Percentiles rank a stretch among this genome's conserved stretches.
phyloP scores from a whole-genome alignment of 805 yeast genomes.

The Zygoascus biomembranicola region DNA sequence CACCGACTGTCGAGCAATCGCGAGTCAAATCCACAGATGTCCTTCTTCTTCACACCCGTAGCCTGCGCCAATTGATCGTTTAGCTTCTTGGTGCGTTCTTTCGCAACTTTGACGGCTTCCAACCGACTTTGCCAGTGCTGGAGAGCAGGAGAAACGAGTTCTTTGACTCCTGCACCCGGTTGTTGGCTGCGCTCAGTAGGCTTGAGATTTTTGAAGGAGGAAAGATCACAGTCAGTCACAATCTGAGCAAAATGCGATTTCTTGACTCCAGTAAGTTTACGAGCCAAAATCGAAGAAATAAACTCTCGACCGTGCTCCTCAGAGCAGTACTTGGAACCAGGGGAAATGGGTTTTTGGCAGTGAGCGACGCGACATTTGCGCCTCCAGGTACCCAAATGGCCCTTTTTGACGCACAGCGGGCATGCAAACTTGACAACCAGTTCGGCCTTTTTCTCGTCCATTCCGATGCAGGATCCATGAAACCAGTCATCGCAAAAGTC shows the following conservation, averaged over 20 bases:
- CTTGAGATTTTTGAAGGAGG: not conserved
- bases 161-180: not conserved
- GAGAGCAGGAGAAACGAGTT: not conserved
- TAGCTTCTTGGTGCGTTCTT: slow-evolving; percentile 17
- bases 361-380: slow-evolving; percentile 56
- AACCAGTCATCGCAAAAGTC: slow-evolving; percentile 88
- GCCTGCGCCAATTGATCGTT: slow-evolving; percentile 18
- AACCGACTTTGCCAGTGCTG: slow-evolving; percentile 6
- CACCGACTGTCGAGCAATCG: slow-evolving; percentile 8
- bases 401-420: slow-evolving; percentile 44
- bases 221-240: not conserved
- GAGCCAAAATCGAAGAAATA: slow-evolving; percentile 6
- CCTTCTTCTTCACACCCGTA: slow-evolving; percentile 17
- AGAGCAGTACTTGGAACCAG: slow-evolving; percentile 61
- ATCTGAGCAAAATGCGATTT: slow-evolving; percentile 10
- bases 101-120: slow-evolving; percentile 12
- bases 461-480: slow-evolving; percentile 69
- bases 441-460: slow-evolving; percentile 42
- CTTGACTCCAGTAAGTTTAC: slow-evolving; percentile 9
- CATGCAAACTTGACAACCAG: slow-evolving; percentile 64
- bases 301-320: slow-evolving; percentile 57
- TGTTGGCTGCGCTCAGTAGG: not conserved
- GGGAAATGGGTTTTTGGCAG: slow-evolving; percentile 49
- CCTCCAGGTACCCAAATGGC: slow-evolving; percentile 51
- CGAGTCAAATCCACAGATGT: slow-evolving; percentile 19